A percentile compares a stretch with the other conserved stretches of the same genome.
Evolutionary conservation across 176 grass and related monocot species (phyloP).

Genomic region (Elymus sibiricus): DNA sequence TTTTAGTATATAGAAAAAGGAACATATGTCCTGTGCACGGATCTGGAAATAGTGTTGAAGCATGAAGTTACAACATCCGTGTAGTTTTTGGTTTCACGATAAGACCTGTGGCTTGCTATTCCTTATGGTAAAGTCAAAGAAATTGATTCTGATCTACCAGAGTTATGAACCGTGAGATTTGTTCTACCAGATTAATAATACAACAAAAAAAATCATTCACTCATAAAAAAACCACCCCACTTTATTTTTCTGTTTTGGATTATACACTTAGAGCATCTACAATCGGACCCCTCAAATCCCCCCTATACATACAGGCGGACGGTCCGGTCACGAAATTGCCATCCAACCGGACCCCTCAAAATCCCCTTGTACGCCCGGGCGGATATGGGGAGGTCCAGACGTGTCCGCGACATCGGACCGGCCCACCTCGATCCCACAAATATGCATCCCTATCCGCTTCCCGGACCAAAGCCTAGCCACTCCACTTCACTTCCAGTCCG

Average conservation of each 20-base stretch:
- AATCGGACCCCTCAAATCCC: too few species aligned
- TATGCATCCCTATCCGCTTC: too few species aligned
- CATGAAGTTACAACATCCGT: neutral
- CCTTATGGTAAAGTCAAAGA: neutral
- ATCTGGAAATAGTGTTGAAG: neutral
- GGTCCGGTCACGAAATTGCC: too few species aligned
- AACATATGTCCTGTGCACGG: neutral
- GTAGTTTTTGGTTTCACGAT: neutral
- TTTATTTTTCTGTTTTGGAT: neutral
- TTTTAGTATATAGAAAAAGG: neutral
- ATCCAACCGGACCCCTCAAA: too few species aligned
- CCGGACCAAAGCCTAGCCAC: too few species aligned
- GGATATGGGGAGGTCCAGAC: too few species aligned
- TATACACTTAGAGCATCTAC: neutral
- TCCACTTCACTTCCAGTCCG: too few species aligned
- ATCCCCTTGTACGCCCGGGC: too few species aligned
- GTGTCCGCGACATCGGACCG: too few species aligned
- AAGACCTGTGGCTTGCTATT: neutral
- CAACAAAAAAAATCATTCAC: neutral
- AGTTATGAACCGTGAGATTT: neutral
- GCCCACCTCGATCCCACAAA: too few species aligned
- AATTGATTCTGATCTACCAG: neutral
- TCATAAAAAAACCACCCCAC: neutral
- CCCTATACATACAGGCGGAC: too few species aligned
- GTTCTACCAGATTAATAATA: neutral